Conservation (phyloP, 2,329 filamentous ascomycete genomes). For the Periglandula ipomoeae region DNA sequence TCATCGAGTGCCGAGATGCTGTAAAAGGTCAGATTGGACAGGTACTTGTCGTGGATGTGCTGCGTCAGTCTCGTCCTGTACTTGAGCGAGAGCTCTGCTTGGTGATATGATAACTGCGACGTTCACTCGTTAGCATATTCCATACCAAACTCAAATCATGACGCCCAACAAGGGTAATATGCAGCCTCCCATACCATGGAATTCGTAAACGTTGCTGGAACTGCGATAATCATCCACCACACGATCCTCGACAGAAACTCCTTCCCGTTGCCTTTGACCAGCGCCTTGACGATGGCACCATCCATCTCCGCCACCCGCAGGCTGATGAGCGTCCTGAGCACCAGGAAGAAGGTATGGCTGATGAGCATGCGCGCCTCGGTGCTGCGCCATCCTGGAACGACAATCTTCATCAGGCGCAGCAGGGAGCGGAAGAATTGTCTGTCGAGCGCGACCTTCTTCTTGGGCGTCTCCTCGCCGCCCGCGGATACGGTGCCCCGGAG, state of each 20-base stretch:
- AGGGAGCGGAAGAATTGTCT: constrained; percentile 71
- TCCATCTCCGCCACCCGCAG: constrained; percentile 95
- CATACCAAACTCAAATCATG: not conserved
- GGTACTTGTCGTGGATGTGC: constrained; percentile 88
- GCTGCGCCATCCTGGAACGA: constrained; percentile 81
- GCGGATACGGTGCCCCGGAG: constrained; percentile 41
- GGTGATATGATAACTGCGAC: constrained; percentile 79
- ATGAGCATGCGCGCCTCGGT: constrained; percentile 79
- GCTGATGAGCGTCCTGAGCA: constrained; percentile 84
- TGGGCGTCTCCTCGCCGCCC: constrained; percentile 29
- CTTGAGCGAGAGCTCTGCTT: constrained; percentile 85
- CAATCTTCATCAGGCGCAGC: constrained; percentile 70
- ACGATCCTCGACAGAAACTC: constrained; percentile 82
- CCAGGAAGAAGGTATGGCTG: constrained; percentile 88
- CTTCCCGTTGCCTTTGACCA: constrained; percentile 84
- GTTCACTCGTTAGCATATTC: not conserved
- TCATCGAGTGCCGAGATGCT: constrained; percentile 92
- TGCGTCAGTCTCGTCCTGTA: constrained; percentile 93
- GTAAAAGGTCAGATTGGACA: constrained; percentile 97
- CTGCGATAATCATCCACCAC: constrained; percentile 97
- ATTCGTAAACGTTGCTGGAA: constrained; percentile 96
- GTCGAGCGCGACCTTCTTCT: constrained; percentile 86
- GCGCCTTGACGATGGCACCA: constrained; percentile 80
- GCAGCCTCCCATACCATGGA: constrained; percentile 64
- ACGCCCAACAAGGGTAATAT: too few relatives aligned